Percentiles rank a stretch among this genome's conserved stretches.
These are phyloP conservation scores for Populus hybrid DNA, from an alignment of 441 rosid genomes.

Conservation along the genomic window DNA sequence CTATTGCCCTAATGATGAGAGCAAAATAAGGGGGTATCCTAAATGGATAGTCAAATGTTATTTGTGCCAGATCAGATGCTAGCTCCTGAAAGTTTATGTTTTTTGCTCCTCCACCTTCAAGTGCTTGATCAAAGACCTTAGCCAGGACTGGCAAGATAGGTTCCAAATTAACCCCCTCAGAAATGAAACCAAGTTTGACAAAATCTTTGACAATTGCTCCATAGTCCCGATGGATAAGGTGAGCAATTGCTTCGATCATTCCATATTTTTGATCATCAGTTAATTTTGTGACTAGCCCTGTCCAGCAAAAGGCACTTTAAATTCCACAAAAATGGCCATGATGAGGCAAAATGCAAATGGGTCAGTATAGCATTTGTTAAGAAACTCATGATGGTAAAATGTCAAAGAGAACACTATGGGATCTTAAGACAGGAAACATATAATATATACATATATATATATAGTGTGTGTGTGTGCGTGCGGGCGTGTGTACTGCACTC, in stretches of 20 bases:
- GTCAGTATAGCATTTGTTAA: not conserved
- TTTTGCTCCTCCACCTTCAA: conserved; percentile 99
- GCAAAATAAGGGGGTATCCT: conserved; percentile 99
- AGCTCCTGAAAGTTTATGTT: conserved; percentile 91
- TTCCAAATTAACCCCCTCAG: conserved; percentile 92
- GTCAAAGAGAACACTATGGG: not conserved
- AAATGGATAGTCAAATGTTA: conserved; percentile 96
- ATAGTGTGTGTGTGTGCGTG: too few relatives aligned
- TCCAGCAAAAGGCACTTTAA: conserved; percentile 24
- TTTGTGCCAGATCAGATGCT: conserved; percentile 95
- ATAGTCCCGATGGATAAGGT: conserved; percentile 93
- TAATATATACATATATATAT: too few relatives aligned
- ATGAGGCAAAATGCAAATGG: conserved; percentile 1
- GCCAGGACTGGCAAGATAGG: conserved; percentile 97
- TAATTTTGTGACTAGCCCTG: conserved; percentile 91
- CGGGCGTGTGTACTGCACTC: too few relatives aligned
- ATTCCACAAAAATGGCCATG: conserved; percentile 12
- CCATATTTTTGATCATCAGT: conserved; percentile 98
- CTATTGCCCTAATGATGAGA: conserved; percentile 93
- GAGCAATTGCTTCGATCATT: conserved; percentile 98
- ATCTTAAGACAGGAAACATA: not conserved
- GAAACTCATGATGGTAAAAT: not conserved
- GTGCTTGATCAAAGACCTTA: conserved; percentile 98
- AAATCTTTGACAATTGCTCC: conserved; percentile 90
- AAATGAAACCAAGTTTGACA: conserved; percentile 92